Percentiles rank a stretch among this genome's conserved stretches.
Conservation (phyloP, 2,329 filamentous ascomycete genomes). For the Paracamarosporium sp. region DNA sequence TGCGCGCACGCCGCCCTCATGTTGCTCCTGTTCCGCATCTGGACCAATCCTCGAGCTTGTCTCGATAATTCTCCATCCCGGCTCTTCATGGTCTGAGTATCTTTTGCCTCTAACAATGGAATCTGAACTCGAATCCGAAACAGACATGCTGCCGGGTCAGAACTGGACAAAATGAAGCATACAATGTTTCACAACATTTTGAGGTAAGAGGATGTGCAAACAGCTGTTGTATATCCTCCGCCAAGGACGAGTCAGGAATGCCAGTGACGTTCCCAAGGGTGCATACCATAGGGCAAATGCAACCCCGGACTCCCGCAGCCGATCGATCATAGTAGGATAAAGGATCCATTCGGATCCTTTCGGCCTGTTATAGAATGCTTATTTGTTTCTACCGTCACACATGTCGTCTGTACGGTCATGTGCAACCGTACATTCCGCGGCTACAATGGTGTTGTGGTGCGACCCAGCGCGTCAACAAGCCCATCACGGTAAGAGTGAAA, state of each 20-base stretch:
- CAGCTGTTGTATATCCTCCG: neutral
- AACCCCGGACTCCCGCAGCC: neutral
- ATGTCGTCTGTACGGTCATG: neutral
- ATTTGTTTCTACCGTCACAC: neutral
- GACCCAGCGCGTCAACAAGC: neutral
- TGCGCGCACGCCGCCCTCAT: slow-evolving; percentile 14
- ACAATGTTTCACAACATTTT: neutral
- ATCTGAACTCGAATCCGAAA: neutral
- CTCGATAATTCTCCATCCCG: neutral
- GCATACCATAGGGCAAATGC: neutral
- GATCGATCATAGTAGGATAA: neutral
- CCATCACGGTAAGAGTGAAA: neutral
- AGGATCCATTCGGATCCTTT: neutral
- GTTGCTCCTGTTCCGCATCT: neutral
- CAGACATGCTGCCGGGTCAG: neutral
- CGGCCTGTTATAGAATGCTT: neutral
- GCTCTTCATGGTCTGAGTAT: neutral
- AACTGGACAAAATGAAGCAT: neutral
- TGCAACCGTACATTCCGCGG: slow-evolving; percentile 5
- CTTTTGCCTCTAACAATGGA: neutral
- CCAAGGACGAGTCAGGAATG: neutral
- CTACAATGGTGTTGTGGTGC: slow-evolving; percentile 3
- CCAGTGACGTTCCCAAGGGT: neutral
- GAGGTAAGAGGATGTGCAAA: neutral
- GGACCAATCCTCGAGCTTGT: neutral